A percentile compares a stretch with the other conserved stretches of the same genome.
Conservation (phyloP, 2,329 filamentous ascomycete species). For the Pseudogymnoascus sp. region DNA sequence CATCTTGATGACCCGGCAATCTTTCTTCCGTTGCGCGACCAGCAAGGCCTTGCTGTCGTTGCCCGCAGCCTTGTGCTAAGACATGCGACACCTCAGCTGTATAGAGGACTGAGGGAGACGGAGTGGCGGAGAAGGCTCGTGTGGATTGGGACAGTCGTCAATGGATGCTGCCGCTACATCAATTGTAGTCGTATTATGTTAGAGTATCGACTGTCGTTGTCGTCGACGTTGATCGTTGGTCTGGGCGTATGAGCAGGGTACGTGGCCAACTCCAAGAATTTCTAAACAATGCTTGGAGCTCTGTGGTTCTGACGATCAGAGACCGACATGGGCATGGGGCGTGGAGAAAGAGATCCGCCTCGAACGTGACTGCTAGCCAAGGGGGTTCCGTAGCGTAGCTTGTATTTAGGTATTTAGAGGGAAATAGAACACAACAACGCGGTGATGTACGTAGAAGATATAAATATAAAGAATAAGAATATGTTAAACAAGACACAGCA, state of each 20-base stretch:
- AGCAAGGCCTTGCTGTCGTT: constrained; percentile 28
- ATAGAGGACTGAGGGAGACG: background rate
- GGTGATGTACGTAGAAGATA: background rate
- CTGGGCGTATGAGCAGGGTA: constrained; percentile 5
- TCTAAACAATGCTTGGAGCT: constrained; percentile 8
- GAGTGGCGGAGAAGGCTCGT: background rate
- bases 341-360: constrained; percentile 5
- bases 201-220: background rate
- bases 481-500: background rate
- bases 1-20: constrained; percentile 20
- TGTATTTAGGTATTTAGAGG: background rate
- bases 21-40: constrained; percentile 20
- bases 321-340: constrained; percentile 2
- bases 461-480: background rate
- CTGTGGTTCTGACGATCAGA: constrained; percentile 4
- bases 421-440: background rate
- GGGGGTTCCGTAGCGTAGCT: background rate
- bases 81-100: constrained; percentile 22
- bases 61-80: constrained; percentile 22
- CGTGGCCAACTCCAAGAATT: constrained; percentile 4
- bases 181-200: background rate
- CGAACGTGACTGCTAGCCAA: constrained; percentile 3
- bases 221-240: background rate
- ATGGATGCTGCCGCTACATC: background rate
- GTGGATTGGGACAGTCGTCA: background rate